These are phyloP conservation scores for Cyberlindnera euphorbiiphila DNA, from an alignment of 805 yeast genomes.

Conservation along the genomic window DNA sequence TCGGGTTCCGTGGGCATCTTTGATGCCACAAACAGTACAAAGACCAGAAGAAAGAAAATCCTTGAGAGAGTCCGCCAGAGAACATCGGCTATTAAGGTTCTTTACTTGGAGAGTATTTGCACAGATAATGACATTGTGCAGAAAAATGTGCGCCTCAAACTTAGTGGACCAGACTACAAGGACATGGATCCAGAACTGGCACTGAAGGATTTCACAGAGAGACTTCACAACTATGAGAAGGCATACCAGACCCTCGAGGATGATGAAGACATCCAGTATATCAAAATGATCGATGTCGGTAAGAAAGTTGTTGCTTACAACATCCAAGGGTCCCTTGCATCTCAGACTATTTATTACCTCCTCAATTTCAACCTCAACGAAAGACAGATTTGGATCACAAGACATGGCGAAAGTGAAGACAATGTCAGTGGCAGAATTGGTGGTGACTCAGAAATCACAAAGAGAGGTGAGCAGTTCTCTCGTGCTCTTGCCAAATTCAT, in stretches of 20 bases:
- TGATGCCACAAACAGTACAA: slow-evolving; percentile 80
- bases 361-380: slow-evolving; percentile 84
- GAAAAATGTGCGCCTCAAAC: slow-evolving; percentile 76
- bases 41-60: slow-evolving; percentile 55
- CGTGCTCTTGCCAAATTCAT: slow-evolving; percentile 72
- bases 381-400: slow-evolving; percentile 89
- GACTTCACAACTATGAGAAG: slow-evolving; percentile 77
- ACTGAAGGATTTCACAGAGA: slow-evolving; percentile 71
- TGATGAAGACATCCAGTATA: slow-evolving; percentile 70
- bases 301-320: slow-evolving; percentile 89
- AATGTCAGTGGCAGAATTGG: slow-evolving; percentile 86
- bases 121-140: slow-evolving; percentile 76
- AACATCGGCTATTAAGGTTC: slow-evolving; percentile 64
- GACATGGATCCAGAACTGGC: slow-evolving; percentile 82
- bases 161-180: slow-evolving; percentile 90
- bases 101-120: slow-evolving; percentile 85
- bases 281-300: slow-evolving; percentile 95
- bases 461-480: slow-evolving; percentile 73
- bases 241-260: slow-evolving; percentile 92
- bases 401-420: slow-evolving; percentile 91
- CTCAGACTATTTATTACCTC: slow-evolving; percentile 88
- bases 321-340: slow-evolving; percentile 82
- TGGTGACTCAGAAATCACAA: slow-evolving; percentile 81
- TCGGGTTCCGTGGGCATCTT: slow-evolving; percentile 91
- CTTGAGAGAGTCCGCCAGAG: slow-evolving; percentile 53